Percentiles rank a stretch among this genome's conserved stretches.
phyloP scores from a whole-genome alignment of 1,284 basidiomycete species.

The Ganoderma leucocontextum region DNA sequence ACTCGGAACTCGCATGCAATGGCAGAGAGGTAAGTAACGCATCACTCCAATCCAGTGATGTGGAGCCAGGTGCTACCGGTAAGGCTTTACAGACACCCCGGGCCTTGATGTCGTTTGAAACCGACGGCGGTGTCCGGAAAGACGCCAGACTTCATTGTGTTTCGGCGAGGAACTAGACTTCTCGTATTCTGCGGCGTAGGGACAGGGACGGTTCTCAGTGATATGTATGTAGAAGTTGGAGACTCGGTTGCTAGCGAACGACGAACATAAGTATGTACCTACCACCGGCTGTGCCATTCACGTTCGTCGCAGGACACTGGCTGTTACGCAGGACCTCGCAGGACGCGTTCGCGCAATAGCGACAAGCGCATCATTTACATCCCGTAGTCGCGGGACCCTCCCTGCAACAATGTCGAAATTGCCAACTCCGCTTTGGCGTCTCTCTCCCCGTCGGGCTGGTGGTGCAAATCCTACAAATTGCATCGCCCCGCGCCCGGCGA shows the following conservation, averaged over 20 bases:
- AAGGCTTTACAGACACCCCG: neutral
- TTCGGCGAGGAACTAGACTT: neutral
- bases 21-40: neutral
- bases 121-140: neutral
- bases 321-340: neutral
- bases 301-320: neutral
- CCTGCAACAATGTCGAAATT: too few species aligned
- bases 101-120: too few species aligned
- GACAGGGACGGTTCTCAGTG: neutral
- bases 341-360: neutral
- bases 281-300: too few species aligned
- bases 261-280: neutral
- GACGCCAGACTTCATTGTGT: neutral
- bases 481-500: too few species aligned
- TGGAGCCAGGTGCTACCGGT: neutral
- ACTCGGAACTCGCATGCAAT: neutral
- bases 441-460: too few species aligned
- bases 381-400: too few species aligned
- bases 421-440: too few species aligned
- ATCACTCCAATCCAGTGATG: neutral
- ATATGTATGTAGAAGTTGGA: neutral
- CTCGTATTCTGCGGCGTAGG: neutral
- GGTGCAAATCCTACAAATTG: too few species aligned
- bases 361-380: too few species aligned
- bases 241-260: neutral